Evolutionary conservation across 176 grass and related monocot genomes (phyloP), one percentile per base, ranked within the genome.

Genomic region (maize (Zea mays)): DNA sequence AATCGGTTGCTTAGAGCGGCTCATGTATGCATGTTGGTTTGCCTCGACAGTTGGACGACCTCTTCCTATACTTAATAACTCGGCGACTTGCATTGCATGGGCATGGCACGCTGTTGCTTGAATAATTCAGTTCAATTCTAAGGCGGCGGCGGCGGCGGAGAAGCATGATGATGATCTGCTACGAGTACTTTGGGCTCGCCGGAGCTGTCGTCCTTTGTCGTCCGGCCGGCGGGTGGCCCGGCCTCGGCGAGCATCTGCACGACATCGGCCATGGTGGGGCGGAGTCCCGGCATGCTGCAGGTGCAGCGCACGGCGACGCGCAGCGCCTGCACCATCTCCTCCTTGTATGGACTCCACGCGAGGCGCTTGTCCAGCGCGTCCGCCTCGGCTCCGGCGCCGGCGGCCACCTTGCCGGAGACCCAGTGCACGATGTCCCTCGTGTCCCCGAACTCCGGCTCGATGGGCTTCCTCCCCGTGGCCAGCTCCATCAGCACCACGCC

Each of bases 231-330:
- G 46, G 73, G 41, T 5, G 88, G 92, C 0, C 80, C 85, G 0
- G 75, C 86, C 68, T 95, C 96, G 12, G 84, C 83, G 44, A 99
- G 87, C 79, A 95, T 89, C 86, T 92, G 96, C 3, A 99, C 85
- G 41, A 99, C 96, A 72, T 99, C 96, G 81, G 89, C 93, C 96
- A 99, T 99, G 78, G 92, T 74, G 3, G 92, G 96, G 34, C 96
- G 96, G 2, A 90, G 71, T 0, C 47, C 8, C 0, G 96, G 89
- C 72, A 83, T 82, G 85, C 85, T 94, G 89, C 83, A 95, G 8
- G 96, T 93, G 85, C 96, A 99, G 0, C 92, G 85, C 35, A 95
- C 77, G 16, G 92, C 92, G 8, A 99, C 68, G 21, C 92, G 90
- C 12, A 99, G 66, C 45, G 87, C 83, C 59, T 90, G 92, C 49